Conservation (phyloP, 2,329 filamentous ascomycete genomes). For the Cercospora berteroae region DNA sequence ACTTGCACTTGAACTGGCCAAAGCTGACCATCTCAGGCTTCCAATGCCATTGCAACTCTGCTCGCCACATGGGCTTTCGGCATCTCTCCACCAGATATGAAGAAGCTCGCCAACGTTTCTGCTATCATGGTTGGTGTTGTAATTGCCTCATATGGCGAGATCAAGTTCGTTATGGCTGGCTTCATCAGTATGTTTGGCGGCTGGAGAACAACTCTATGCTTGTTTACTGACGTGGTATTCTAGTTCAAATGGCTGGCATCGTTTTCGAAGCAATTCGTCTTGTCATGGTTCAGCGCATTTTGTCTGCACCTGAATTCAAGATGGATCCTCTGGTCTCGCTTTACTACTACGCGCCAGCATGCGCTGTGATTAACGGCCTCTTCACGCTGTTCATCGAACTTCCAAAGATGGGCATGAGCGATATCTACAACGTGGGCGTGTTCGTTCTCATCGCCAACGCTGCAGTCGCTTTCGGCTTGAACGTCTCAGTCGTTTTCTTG, state of each 20-base stretch:
- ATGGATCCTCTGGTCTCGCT: slow-evolving; percentile 90
- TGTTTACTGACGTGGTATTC: background rate
- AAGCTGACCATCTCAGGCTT: slow-evolving; percentile 54
- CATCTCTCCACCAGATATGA: slow-evolving; percentile 78
- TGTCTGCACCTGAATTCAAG: slow-evolving; percentile 82
- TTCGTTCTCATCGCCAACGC: slow-evolving; percentile 74
- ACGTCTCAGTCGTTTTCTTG: slow-evolving; percentile 82
- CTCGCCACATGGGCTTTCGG: slow-evolving; percentile 85
- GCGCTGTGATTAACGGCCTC: slow-evolving; percentile 74
- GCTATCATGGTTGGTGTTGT: slow-evolving; percentile 92
- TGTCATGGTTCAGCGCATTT: slow-evolving; percentile 78
- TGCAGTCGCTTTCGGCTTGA: slow-evolving; percentile 73
- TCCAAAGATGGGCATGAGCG: slow-evolving; percentile 64
- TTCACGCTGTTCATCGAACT: slow-evolving; percentile 73
- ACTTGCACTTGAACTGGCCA: background rate
- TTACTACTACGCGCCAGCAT: slow-evolving; percentile 86
- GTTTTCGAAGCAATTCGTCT: slow-evolving; percentile 79
- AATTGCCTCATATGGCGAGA: slow-evolving; percentile 91
- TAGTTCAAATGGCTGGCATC: slow-evolving; percentile 73
- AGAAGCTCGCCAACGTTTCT: slow-evolving; percentile 86
- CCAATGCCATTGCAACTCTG: slow-evolving; percentile 88
- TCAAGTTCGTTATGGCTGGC: slow-evolving; percentile 80
- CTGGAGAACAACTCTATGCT: too few relatives aligned
- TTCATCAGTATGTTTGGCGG: slow-evolving; percentile 53
- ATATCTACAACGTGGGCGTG: slow-evolving; percentile 71